These are phyloP conservation scores for Peronospora destructor DNA, from an alignment of 352 stramenopile species.

Conservation along the genomic window DNA sequence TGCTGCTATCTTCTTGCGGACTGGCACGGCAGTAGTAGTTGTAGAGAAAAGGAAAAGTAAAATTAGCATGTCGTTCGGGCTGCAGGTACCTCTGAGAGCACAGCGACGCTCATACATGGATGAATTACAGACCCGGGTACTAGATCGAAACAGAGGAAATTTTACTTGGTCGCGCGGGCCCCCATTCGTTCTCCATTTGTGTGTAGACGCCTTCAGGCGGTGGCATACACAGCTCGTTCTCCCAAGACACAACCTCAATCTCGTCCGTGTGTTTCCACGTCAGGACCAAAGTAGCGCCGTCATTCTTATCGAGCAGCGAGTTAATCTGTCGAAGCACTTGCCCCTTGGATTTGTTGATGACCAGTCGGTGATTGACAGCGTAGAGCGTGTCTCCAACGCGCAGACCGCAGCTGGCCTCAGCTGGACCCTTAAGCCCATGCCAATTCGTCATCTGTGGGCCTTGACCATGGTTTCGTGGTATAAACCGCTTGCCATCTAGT, in stretches of 20 bases:
- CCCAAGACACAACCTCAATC: constrained; percentile 65
- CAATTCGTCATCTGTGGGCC: constrained; percentile 55
- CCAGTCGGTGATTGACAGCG: constrained; percentile 80
- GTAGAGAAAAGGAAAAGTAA: constrained; percentile 24
- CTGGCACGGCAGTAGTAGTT: constrained; percentile 15
- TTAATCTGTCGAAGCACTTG: constrained; percentile 80
- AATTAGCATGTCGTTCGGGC: constrained; percentile 1
- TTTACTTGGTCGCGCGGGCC: constrained; percentile 68
- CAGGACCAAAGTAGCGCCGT: constrained; percentile 56
- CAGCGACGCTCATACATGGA: constrained; percentile 15
- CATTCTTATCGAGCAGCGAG: constrained; percentile 66
- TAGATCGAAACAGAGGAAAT: constrained; percentile 84
- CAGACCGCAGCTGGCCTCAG: constrained; percentile 65
- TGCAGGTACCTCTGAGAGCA: constrained; percentile 1
- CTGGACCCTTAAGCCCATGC: constrained; percentile 63
- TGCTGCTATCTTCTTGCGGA: constrained; percentile 10
- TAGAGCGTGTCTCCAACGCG: constrained; percentile 76
- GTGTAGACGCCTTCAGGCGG: constrained; percentile 75
- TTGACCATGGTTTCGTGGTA: constrained; percentile 63
- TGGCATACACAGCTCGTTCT: constrained; percentile 68
- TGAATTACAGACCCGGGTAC: constrained; percentile 14
- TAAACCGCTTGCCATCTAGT: constrained; percentile 70
- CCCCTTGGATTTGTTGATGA: constrained; percentile 82
- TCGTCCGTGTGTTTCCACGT: constrained; percentile 83
- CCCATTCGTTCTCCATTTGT: constrained; percentile 83